Conservation (phyloP, 768 basidiomycete species). For the Hygrocybe coccinea region DNA sequence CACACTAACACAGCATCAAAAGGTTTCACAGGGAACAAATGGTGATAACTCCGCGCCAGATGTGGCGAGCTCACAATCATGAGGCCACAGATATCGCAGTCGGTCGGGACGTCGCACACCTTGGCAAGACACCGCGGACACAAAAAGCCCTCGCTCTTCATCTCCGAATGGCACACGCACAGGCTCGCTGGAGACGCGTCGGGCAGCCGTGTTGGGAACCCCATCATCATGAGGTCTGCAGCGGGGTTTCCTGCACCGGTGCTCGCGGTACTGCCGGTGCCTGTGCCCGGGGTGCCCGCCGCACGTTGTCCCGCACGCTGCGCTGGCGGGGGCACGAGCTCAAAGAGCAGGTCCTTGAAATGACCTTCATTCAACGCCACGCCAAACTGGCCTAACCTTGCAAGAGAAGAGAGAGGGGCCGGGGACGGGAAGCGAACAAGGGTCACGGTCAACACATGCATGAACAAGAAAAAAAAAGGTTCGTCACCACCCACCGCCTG, state of each 20-base stretch:
- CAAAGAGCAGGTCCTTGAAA: constrained; percentile 92
- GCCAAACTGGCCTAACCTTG: constrained; percentile 70
- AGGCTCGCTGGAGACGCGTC: constrained; percentile 77
- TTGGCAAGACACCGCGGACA: constrained; percentile 92
- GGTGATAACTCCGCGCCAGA: constrained; percentile 91
- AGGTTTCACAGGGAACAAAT: constrained; percentile 89
- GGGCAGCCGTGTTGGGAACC: constrained; percentile 90
- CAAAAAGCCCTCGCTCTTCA: constrained; percentile 90
- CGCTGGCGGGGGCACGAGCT: constrained; percentile 91
- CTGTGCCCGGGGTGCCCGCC: constrained; percentile 20
- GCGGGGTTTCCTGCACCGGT: constrained; percentile 50
- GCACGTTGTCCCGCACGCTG: constrained; percentile 54
- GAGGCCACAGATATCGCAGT: constrained; percentile 93
- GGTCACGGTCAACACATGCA: too few species aligned
- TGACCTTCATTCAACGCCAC: constrained; percentile 99
- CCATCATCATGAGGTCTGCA: constrained; percentile 98
- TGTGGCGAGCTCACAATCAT: constrained; percentile 99
- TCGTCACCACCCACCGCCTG: constrained; percentile 63
- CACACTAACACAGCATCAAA: constrained; percentile 74
- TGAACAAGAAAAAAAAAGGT: constrained; percentile 5
- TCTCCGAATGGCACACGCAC: constrained; percentile 89
- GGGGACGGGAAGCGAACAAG: too few species aligned
- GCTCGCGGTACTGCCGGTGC: not conserved
- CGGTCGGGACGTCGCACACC: constrained; percentile 96
- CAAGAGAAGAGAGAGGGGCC: constrained; percentile 3